Conservation (phyloP, 108 stramenopile species). For the Cyclotella kingstonii region DNA sequence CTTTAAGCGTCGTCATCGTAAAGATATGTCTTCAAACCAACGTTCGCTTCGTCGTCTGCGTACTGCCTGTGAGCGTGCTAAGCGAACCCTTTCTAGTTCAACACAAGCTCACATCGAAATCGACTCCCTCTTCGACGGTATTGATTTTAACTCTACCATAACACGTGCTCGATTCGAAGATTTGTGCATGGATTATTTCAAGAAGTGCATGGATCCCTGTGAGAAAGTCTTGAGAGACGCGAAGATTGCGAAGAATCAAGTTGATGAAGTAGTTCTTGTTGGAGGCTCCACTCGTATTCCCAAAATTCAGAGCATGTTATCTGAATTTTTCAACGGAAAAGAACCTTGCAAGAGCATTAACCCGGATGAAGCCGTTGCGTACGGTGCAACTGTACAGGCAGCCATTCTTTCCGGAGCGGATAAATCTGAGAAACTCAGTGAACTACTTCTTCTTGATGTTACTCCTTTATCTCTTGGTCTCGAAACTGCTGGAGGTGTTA, state of each 20-base stretch:
- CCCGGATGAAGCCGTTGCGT: conserved; percentile 97
- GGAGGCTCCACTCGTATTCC: conserved; percentile 99
- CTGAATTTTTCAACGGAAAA: conserved; percentile 99
- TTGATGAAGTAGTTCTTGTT: conserved; percentile 95
- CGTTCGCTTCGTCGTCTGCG: conserved; percentile 98
- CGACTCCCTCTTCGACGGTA: conserved; percentile 98
- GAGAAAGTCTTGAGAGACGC: conserved; percentile 98
- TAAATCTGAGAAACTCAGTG: conserved; percentile 95
- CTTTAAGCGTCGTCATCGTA: conserved; percentile 92
- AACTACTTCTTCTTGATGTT: conserved; percentile 96
- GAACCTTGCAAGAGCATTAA: conserved; percentile 98
- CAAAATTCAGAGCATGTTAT: conserved; percentile 92
- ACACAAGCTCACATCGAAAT: conserved; percentile 99
- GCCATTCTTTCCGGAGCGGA: conserved; percentile 92
- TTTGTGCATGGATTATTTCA: conserved; percentile 98
- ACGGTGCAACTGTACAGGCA: conserved; percentile 94
- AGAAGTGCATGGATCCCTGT: conserved; percentile 98
- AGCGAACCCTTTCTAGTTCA: conserved; percentile 98
- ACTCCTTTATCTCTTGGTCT: conserved; percentile 97
- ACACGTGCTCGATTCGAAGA: conserved; percentile 97
- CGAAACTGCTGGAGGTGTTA: conserved; percentile 95
- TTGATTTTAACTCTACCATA: conserved; percentile 99
- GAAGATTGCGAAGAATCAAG: conserved; percentile 94
- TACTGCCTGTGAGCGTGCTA: conserved; percentile 99
- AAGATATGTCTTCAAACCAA: conserved; percentile 91